phyloP scores from a whole-genome alignment of 345 rosid genomes.

The Gossypium longicalyx region DNA sequence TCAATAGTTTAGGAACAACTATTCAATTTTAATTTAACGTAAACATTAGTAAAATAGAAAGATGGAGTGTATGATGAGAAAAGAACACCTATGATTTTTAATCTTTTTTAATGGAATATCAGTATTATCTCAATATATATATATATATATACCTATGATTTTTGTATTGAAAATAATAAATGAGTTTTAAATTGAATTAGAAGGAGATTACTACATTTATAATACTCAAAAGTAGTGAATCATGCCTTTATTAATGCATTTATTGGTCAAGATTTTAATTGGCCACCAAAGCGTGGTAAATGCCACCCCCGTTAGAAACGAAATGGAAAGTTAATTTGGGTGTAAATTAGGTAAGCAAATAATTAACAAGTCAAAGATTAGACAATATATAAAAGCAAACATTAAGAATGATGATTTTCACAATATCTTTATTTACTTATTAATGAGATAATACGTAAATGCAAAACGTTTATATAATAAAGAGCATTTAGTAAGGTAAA shows the following conservation, averaged over 20 bases:
- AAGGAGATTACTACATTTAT: background rate
- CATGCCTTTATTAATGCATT: background rate
- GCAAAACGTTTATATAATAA: no score
- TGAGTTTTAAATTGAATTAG: background rate
- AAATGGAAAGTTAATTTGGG: background rate
- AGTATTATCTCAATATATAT: no score
- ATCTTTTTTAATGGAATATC: no score
- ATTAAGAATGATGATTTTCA: background rate
- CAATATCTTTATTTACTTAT: no score
- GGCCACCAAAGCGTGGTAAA: constrained; percentile 5
- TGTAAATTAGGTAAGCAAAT: background rate
- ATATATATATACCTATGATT: no score
- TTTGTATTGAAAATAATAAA: no score
- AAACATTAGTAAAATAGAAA: no score
- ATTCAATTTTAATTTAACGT: no score
- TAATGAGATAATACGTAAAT: no score
- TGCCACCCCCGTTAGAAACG: background rate
- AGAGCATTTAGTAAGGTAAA: background rate
- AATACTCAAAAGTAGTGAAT: background rate
- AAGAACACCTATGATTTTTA: no score
- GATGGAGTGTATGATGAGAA: no score
- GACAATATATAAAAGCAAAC: background rate
- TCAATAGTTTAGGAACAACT: no score
- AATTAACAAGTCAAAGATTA: background rate
- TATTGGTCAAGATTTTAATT: background rate